Conservation (phyloP, 306 rosid species). For the Glycyrrhiza uralensis region DNA sequence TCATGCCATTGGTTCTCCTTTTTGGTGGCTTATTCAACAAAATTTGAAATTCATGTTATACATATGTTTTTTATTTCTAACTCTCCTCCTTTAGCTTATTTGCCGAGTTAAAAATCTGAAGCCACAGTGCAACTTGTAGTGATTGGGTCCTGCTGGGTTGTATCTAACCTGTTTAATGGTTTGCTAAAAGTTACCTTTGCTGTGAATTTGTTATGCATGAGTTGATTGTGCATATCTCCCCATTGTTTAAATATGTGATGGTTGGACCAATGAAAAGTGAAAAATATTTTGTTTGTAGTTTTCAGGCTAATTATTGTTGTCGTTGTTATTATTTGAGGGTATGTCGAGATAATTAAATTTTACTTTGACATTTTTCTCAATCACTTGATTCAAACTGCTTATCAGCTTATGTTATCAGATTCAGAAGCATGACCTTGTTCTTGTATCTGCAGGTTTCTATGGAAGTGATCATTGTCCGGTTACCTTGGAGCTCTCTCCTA, state of each 20-base stretch:
- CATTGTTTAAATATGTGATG: background rate
- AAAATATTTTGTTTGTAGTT: background rate
- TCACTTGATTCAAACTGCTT: too few species aligned
- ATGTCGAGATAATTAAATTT: background rate
- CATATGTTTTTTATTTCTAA: constrained; percentile 3
- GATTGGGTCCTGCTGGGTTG: constrained; percentile 17
- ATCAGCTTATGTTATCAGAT: background rate
- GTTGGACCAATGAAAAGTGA: background rate
- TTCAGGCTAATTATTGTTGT: background rate
- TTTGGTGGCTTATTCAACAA: background rate
- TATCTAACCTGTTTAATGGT: constrained; percentile 4
- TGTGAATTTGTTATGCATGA: background rate
- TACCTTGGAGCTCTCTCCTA: constrained; percentile 66
- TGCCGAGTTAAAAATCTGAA: background rate
- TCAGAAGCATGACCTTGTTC: constrained; percentile 17
- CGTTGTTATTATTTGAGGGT: background rate
- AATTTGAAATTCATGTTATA: constrained; percentile 6
- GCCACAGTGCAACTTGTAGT: background rate
- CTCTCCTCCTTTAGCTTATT: background rate
- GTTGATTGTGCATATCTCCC: background rate
- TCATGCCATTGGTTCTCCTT: background rate
- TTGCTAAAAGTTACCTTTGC: background rate
- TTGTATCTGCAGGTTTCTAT: constrained; percentile 61
- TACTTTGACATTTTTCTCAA: background rate
- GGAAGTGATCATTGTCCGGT: constrained; percentile 99